Base-by-base conservation (phyloP, 306 rosid genomes). In the Vigna hirtella region DNA sequence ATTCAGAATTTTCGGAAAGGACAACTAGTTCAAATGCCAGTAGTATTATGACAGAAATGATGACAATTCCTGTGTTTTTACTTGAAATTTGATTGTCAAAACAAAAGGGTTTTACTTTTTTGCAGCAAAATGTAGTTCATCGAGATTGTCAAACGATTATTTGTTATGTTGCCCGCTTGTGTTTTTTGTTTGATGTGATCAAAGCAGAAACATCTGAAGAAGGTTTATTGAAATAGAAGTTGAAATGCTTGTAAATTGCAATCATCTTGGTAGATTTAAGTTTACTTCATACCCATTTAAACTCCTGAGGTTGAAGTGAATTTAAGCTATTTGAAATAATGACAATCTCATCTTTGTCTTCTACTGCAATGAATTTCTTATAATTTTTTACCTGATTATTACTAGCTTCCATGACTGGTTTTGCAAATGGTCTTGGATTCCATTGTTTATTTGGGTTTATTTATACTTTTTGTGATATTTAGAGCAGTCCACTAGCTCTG, bases 401-500 rank as follows among this genome's bases (percentile, higher is more conserved):
- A 28, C 32, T 36, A 62, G 45, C 18, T 73, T 61, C 26, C 13
- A 11, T 15, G 14, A 40, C 3, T 73, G 65, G 55, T 67, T 50
- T 59, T 42, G 64, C 72, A 14, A 28, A 14, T 79, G 22, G 17
- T 75, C 15, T 59, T 26, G 26, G 26, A 24, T 24, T 24, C 26
- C 26, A 24, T 24, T 51, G 47, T 24, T 49, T 66, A 3, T 1
- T 26, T 49, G 49, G 71, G 4, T 65, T 87, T 81, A 79, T 82
- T 83, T 56, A 80, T 86, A 77, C 43, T 51, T 48, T 20, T 20
- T 47, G 63, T 77, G 83, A 62, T 81, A 56, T 83, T 86, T 88
- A 89, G 96, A 86, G 85, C 91, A 93, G 97, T 76, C 97, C 96
- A 80, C 86, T 92, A 83, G 97, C 97, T 56, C 90, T 92, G 67